These are phyloP conservation scores for Solanum megistacrolobum DNA, from an alignment of 257 asterid genomes.

Conservation along the genomic window DNA sequence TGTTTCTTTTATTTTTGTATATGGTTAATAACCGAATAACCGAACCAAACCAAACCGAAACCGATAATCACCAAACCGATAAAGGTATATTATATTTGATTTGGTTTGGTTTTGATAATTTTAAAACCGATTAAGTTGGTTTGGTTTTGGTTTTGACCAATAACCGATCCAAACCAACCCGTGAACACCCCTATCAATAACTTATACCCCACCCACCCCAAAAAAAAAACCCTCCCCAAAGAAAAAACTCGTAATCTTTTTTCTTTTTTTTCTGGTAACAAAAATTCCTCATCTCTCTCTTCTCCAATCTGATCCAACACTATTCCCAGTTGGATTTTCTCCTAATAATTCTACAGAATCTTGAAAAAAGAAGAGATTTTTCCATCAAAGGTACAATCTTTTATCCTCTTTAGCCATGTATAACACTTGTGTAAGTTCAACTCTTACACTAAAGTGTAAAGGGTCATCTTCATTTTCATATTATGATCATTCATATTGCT, in stretches of 20 bases:
- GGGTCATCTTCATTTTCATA: conserved; percentile 36
- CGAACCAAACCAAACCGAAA: no score
- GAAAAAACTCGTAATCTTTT: not conserved
- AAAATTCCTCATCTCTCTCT: not conserved
- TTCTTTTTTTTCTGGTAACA: not conserved
- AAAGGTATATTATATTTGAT: no score
- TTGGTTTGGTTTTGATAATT: no score
- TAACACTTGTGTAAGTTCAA: conserved; percentile 45
- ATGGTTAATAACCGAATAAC: no score
- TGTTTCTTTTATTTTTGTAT: no score
- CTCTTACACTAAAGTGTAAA: conserved; percentile 32
- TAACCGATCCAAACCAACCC: no score
- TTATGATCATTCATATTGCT: conserved; percentile 27
- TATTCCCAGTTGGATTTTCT: not conserved
- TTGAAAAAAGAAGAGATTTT: not conserved
- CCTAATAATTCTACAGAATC: not conserved
- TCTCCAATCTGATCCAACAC: not conserved
- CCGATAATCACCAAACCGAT: no score
- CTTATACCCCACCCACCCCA: accelerated
- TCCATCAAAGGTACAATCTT: not conserved
- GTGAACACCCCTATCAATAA: no score
- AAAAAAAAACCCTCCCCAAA: not conserved
- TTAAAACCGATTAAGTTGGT: no score
- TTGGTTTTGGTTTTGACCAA: no score
- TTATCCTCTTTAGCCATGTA: conserved; percentile 30